Evolutionary conservation across 768 basidiomycete genomes (phyloP).

Genomic region (Leccinellum rugosiceps): DNA sequence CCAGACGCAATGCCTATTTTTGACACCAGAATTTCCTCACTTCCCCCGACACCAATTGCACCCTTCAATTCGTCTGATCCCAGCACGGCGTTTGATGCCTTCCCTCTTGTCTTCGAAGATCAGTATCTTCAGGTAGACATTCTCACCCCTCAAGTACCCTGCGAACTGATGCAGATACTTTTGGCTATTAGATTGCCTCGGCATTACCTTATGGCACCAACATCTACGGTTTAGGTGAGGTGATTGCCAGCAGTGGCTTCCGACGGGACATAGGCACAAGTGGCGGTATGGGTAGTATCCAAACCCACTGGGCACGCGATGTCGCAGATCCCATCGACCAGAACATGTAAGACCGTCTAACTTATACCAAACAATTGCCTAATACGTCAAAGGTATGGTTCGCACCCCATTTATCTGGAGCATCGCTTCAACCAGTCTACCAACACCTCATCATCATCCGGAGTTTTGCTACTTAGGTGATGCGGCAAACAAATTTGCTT

Average conservation of each 20-base stretch:
- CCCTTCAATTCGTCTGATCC: constrained; percentile 50
- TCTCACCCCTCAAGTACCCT: neutral
- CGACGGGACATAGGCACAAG: constrained; percentile 54
- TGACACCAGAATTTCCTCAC: constrained; percentile 62
- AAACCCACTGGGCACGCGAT: constrained; percentile 68
- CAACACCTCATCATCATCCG: constrained; percentile 59
- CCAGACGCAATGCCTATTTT: constrained; percentile 57
- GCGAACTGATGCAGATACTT: neutral
- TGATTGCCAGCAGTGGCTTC: constrained; percentile 66
- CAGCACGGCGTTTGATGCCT: constrained; percentile 58
- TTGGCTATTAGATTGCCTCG: constrained; percentile 49
- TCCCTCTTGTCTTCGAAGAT: constrained; percentile 74
- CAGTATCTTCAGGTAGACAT: constrained; percentile 65
- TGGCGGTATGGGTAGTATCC: constrained; percentile 52
- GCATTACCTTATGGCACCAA: constrained; percentile 65
- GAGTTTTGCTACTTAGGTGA: constrained; percentile 73
- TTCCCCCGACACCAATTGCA: constrained; percentile 59
- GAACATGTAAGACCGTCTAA: constrained; percentile 49
- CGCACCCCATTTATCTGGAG: constrained; percentile 70
- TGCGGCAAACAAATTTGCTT: neutral
- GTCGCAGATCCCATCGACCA: constrained; percentile 60
- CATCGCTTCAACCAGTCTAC: constrained; percentile 58
- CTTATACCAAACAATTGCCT: neutral
- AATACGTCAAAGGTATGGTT: constrained; percentile 50
- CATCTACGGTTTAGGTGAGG: constrained; percentile 78